Conservation (phyloP, 2,329 filamentous ascomycete genomes). For the Arthrobotrys sinensis region DNA sequence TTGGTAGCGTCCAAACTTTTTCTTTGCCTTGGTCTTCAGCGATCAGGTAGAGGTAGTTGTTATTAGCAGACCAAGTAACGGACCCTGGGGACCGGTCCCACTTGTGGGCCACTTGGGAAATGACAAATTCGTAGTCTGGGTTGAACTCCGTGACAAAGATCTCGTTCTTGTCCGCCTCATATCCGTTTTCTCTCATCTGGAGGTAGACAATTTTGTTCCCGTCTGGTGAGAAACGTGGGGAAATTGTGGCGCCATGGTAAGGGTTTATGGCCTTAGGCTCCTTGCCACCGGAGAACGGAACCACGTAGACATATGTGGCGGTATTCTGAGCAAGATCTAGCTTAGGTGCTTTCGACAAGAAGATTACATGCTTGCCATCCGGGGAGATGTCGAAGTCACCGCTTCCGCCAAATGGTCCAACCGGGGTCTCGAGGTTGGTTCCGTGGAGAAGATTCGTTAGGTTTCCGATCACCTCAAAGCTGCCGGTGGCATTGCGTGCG, state of each 20-base stretch:
- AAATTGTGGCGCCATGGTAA: slow-evolving; percentile 66
- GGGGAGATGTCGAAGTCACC: slow-evolving; percentile 84
- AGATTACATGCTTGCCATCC: slow-evolving; percentile 75
- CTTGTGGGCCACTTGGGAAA: slow-evolving; percentile 67
- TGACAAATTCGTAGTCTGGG: slow-evolving; percentile 65
- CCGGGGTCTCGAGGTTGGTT: slow-evolving; percentile 76
- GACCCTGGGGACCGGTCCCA: slow-evolving; percentile 73
- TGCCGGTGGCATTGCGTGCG: slow-evolving; percentile 65
- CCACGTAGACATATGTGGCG: slow-evolving; percentile 83
- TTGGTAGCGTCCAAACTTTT: slow-evolving; percentile 76
- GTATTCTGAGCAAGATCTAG: slow-evolving; percentile 82
- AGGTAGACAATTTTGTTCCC: slow-evolving; percentile 81
- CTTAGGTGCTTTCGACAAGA: slow-evolving; percentile 81
- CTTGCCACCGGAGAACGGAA: slow-evolving; percentile 66
- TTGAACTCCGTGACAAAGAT: slow-evolving; percentile 67
- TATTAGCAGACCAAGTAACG: slow-evolving; percentile 72
- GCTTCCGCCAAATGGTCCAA: slow-evolving; percentile 83
- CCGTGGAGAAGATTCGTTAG: slow-evolving; percentile 76
- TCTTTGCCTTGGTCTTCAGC: slow-evolving; percentile 79
- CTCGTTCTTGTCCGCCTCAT: slow-evolving; percentile 81
- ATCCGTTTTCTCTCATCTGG: slow-evolving; percentile 81
- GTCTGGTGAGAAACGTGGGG: slow-evolving; percentile 77
- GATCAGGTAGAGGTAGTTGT: slow-evolving; percentile 78
- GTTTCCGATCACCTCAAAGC: slow-evolving; percentile 65
- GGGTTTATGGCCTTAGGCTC: slow-evolving; percentile 65